These are phyloP conservation scores for Lyophyllum shimeji DNA, from an alignment of 768 basidiomycete genomes.

Conservation along the genomic window DNA sequence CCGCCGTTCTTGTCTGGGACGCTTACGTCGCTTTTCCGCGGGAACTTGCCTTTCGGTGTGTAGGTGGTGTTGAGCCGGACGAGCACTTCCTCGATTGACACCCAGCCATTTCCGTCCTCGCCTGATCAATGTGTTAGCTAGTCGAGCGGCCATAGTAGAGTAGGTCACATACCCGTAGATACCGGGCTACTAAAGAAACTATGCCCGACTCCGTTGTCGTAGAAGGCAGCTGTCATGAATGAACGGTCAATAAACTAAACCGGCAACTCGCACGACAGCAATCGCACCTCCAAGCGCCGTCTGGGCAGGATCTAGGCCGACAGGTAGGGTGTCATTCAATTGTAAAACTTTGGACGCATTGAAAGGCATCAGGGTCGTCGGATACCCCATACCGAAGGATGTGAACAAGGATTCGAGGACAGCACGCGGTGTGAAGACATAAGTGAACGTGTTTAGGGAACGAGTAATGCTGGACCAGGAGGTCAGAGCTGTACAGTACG, in stretches of 20 bases:
- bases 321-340: slow-evolving; percentile 23
- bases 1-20: slow-evolving; percentile 25
- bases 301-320: slow-evolving; percentile 20
- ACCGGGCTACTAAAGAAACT: slow-evolving; percentile 26
- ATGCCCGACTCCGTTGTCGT: slow-evolving; percentile 29
- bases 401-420: slow-evolving; percentile 31
- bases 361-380: slow-evolving; percentile 21
- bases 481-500: not conserved
- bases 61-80: slow-evolving; percentile 35
- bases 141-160: not conserved
- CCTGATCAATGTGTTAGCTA: slow-evolving; percentile 12
- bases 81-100: slow-evolving; percentile 33
- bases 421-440: slow-evolving; percentile 35
- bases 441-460: slow-evolving; percentile 24
- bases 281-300: slow-evolving; percentile 24
- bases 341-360: slow-evolving; percentile 19
- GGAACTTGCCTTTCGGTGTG: slow-evolving; percentile 31
- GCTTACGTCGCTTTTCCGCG: slow-evolving; percentile 14
- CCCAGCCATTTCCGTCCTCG: slow-evolving; percentile 31
- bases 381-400: slow-evolving; percentile 30
- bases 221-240: slow-evolving; percentile 28
- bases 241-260: not conserved
- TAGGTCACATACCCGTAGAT: slow-evolving; percentile 21
- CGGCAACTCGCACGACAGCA: not conserved
- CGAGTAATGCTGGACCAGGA: slow-evolving; percentile 20